Base-by-base conservation (phyloP, 768 basidiomycete genomes). In the Daedaleopsis sinensis region DNA sequence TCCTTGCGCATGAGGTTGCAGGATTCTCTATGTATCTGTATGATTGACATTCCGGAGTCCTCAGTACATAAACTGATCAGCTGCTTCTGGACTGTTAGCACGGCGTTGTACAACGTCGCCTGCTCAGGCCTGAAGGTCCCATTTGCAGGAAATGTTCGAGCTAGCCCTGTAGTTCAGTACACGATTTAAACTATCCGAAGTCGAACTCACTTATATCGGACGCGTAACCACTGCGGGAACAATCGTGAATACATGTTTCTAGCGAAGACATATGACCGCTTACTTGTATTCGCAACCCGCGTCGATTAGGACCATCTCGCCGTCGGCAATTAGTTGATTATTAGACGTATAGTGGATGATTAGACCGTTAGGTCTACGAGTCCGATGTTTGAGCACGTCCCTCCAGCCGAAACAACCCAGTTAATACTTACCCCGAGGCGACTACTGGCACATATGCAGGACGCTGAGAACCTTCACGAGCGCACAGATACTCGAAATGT, bases 401-500 rank as follows among this genome's bases (percentile, higher is more conserved):
- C 37, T 49, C n/a, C 5, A 38, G 21, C n/a, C 1, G 35, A 5
- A 10, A 2, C 52, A 44, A 15, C 5, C 42, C 36, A 64, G 27
- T 58, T 24, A 65, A 59, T 9, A 67, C 82, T 63, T 73, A 92
- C 91, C 97, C 97, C 1, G 94, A 95, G 6, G 94, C 96, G 37
- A 98, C 93, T 6, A 99, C 97, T 13, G 97, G 97, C 1, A 99
- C 96, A 71, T 99, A 99, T n/a, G 97, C 96, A 51, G 87, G 84
- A 43, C 96, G 83, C 68, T 94, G 89, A 13, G 93, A 82, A 21
- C 97, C 97, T 16, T 78, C 78, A 46, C 93, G 78, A 4, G 86
- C 82, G 68, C 94, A 96, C 1, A 90, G 67, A 69, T 97, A 97
- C 74, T 96, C 91, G 70, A 98, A 98, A 70, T 94, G 91, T 5